Evolutionary conservation across 1,284 basidiomycete species (phyloP), one percentile per base, ranked within the genome.

Genomic region (Stygiomarasmius scandens): DNA sequence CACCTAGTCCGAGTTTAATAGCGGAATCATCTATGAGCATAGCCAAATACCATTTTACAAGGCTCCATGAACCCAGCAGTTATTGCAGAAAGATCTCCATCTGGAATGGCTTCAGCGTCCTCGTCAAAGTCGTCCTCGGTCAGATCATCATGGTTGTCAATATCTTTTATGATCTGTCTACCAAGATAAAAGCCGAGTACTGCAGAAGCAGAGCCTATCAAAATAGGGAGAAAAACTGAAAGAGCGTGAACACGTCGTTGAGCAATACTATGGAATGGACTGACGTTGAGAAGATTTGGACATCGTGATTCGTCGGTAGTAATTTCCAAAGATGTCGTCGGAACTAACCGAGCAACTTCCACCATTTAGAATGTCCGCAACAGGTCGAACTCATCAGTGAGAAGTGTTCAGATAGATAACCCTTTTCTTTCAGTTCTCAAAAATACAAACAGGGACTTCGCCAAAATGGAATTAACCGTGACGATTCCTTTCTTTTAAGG

Each of bases 401-500:
- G n/a, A 23, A 55, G 63, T 64, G 64, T n/a, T 52, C 64, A 4
- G 77, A 70, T 49, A 76, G 84, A 44, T 75, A 81, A 54, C 83
- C 86, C 22, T 97, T 97, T 77, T 86, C 87, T 1, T 83, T 86
- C 88, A 91, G 58, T 84, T 97, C 50, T 95, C 93, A 80, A 87
- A 58, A 85, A 85, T 34, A 96, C 95, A 0, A 80, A 75, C 43
- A 82, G 81, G 59, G 93, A 89, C 1, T 82, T 98, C 32, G 77
- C 83, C 23, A 87, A 89, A 19, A 98, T 99, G 94, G 95, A 95
- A 27, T 94, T 99, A 76, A 85, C 94, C 20, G 98, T 99, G 62
- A 96, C 96, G 2, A 87, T 96, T n/a, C 80, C 83, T 99, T 16
- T 92, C 96, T 10, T 97, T 96, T 44, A 94, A 95, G 72, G 97